Percentiles rank a stretch among this genome's conserved stretches.
Evolutionary conservation across 2,329 filamentous ascomycete genomes (phyloP).

Genomic region (Fusarium oligoseptatum): DNA sequence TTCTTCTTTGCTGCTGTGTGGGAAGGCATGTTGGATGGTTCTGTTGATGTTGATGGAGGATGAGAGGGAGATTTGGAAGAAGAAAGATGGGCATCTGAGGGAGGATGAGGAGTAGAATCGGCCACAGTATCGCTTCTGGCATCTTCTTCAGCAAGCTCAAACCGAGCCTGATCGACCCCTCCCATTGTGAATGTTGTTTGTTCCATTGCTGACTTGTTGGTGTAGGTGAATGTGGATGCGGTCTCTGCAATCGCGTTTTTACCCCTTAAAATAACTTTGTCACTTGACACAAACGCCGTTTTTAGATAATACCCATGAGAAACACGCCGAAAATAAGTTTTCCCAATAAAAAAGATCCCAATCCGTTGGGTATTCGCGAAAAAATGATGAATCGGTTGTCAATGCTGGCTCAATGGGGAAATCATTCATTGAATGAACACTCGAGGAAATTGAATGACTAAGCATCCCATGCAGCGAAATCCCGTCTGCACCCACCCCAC

Average conservation of each 20-base stretch:
- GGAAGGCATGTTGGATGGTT: conserved; percentile 43
- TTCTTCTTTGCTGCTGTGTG: conserved; percentile 54
- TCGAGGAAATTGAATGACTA: conserved; percentile 40
- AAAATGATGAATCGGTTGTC: conserved; percentile 25
- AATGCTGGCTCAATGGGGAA: conserved; percentile 13
- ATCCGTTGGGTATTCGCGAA: background rate
- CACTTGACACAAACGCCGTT: conserved; percentile 35
- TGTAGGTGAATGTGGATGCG: conserved; percentile 12
- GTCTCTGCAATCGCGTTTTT: conserved; percentile 5
- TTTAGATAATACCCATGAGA: conserved; percentile 8
- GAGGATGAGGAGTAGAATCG: conserved; percentile 41
- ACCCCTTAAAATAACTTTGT: conserved; percentile 15
- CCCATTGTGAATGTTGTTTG: conserved; percentile 40
- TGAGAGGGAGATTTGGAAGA: conserved; percentile 48
- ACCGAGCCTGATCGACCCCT: conserved; percentile 45
- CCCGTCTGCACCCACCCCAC: background rate
- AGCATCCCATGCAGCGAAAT: conserved; percentile 12
- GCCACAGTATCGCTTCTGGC: conserved; percentile 44
- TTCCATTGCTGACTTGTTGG: conserved; percentile 45
- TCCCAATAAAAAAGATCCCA: background rate
- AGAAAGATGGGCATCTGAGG: conserved; percentile 36
- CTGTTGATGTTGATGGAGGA: conserved; percentile 50
- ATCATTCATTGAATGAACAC: conserved; percentile 18
- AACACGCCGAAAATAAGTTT: background rate
- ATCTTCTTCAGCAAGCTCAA: conserved; percentile 45